A percentile compares a stretch with the other conserved stretches of the same genome.
Evolutionary conservation across 2,329 filamentous ascomycete species (phyloP).

Genomic region (Pyrenochaeta sp.): DNA sequence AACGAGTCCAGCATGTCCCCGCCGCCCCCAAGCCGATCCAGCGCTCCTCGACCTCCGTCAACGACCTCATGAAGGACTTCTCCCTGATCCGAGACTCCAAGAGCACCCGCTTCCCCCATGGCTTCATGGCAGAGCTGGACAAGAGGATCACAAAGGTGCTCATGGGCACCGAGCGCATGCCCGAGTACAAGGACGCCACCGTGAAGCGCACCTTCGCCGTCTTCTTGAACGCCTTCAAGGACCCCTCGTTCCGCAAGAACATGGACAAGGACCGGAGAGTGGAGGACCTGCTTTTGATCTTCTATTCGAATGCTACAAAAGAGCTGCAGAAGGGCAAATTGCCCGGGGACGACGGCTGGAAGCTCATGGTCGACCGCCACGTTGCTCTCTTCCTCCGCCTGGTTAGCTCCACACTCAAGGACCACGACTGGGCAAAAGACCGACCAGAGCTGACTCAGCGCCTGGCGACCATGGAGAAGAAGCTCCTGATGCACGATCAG

Average conservation of each 20-base stretch:
- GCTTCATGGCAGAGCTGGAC: slow-evolving; percentile 73
- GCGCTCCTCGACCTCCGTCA: slow-evolving; percentile 74
- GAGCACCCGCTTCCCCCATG: slow-evolving; percentile 74
- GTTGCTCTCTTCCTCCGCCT: slow-evolving; percentile 93
- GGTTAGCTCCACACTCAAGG: slow-evolving; percentile 78
- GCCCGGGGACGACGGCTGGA: slow-evolving; percentile 86
- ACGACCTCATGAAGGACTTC: slow-evolving; percentile 90
- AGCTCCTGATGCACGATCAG: slow-evolving; percentile 91
- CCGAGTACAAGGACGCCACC: slow-evolving; percentile 87
- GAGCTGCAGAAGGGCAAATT: slow-evolving; percentile 81
- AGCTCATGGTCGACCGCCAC: slow-evolving; percentile 89
- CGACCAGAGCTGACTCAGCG: slow-evolving; percentile 82
- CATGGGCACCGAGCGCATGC: slow-evolving; percentile 80
- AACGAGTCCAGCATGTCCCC: slow-evolving; percentile 84
- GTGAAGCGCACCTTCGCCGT: slow-evolving; percentile 95
- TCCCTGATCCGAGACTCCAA: slow-evolving; percentile 71
- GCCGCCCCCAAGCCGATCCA: slow-evolving; percentile 67
- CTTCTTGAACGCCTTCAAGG: slow-evolving; percentile 92
- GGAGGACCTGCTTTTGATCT: slow-evolving; percentile 92
- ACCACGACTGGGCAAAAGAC: slow-evolving; percentile 84
- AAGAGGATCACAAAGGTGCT: slow-evolving; percentile 84
- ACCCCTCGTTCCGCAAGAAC: slow-evolving; percentile 83
- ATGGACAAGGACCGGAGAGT: slow-evolving; percentile 94
- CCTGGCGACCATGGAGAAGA: slow-evolving; percentile 85
- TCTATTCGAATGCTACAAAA: slow-evolving; percentile 93